phyloP scores from a whole-genome alignment of 106 monocot genomes.

The Apostasia shenzhenica region DNA sequence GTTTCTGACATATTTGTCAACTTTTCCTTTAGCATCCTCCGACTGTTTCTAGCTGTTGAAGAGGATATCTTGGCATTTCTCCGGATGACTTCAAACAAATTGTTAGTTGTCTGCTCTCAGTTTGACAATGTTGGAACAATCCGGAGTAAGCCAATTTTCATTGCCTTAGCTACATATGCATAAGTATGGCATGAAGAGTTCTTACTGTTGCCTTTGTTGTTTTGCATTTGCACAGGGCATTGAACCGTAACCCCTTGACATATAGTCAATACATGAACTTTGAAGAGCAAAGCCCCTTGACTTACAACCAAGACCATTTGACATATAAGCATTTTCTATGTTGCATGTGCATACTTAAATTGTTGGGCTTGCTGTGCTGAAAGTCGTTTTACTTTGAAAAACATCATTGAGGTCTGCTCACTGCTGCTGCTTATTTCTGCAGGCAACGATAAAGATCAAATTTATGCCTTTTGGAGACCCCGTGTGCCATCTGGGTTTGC shows the following conservation, averaged over 20 bases:
- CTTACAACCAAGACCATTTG: no score
- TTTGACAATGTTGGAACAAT: slow-evolving; percentile 90
- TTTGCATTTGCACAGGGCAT: no score
- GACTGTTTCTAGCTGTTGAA: slow-evolving; percentile 75
- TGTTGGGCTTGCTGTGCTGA: no score
- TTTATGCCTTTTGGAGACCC: slow-evolving; percentile 90
- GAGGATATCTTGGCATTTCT: slow-evolving; percentile 96
- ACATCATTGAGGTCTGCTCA: not conserved
- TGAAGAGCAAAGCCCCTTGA: no score
- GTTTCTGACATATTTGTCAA: slow-evolving; percentile 92
- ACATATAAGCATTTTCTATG: no score
- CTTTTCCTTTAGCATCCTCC: slow-evolving; percentile 81
- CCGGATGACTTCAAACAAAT: slow-evolving; percentile 86
- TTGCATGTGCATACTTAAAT: no score
- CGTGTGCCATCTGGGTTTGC: slow-evolving; percentile 97
- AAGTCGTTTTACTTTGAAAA: no score
- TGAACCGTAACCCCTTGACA: no score
- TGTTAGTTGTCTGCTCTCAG: slow-evolving; percentile 66
- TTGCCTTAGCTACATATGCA: no score
- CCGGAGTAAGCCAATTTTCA: slow-evolving; percentile 34
- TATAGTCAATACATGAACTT: no score
- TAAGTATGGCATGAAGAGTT: not conserved
- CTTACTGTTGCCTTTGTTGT: not conserved
- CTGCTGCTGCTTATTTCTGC: slow-evolving; percentile 10
- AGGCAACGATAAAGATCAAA: slow-evolving; percentile 50